These are phyloP conservation scores for Penicillium sp. DNA, from an alignment of 2,329 filamentous ascomycete species.

Conservation along the genomic window DNA sequence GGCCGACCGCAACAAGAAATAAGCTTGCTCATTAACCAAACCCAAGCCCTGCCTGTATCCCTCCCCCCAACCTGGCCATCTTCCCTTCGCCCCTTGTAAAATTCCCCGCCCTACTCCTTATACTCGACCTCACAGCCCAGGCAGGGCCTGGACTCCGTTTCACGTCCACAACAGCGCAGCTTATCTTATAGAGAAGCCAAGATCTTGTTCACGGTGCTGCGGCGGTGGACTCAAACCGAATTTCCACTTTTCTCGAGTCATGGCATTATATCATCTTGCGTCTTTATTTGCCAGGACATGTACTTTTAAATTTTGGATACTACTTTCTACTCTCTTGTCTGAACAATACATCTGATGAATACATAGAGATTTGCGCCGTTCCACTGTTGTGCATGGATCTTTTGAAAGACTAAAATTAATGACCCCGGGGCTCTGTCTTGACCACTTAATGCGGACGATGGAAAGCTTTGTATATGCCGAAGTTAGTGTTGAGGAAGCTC, in stretches of 20 bases:
- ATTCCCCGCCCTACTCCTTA: not conserved
- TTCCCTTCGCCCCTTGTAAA: slow-evolving; percentile 3
- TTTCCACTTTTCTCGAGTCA: slow-evolving; percentile 20
- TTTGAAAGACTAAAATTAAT: not conserved
- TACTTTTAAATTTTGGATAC: slow-evolving; percentile 27
- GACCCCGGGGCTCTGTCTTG: not conserved
- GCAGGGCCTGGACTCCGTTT: slow-evolving; percentile 1
- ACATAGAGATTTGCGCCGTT: not conserved
- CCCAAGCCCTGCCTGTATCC: slow-evolving; percentile 4
- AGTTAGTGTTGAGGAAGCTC: no score
- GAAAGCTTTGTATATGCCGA: not conserved
- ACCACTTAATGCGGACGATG: no score
- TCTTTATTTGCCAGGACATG: slow-evolving; percentile 19
- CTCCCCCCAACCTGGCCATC: slow-evolving; percentile 11
- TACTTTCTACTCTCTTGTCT: slow-evolving; percentile 28
- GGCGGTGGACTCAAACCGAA: slow-evolving; percentile 7
- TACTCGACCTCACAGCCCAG: not conserved
- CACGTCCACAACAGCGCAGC: slow-evolving; percentile 2
- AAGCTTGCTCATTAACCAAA: slow-evolving; percentile 20
- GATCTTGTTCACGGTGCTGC: not conserved
- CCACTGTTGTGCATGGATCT: not conserved
- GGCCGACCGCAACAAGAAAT: slow-evolving; percentile 65
- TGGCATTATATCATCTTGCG: slow-evolving; percentile 23
- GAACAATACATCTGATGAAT: slow-evolving; percentile 21
- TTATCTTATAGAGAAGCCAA: slow-evolving; percentile 5